Evolutionary conservation across 495 filamentous ascomycete genomes (phyloP).

Genomic region (Aspergillus egyptiacus): DNA sequence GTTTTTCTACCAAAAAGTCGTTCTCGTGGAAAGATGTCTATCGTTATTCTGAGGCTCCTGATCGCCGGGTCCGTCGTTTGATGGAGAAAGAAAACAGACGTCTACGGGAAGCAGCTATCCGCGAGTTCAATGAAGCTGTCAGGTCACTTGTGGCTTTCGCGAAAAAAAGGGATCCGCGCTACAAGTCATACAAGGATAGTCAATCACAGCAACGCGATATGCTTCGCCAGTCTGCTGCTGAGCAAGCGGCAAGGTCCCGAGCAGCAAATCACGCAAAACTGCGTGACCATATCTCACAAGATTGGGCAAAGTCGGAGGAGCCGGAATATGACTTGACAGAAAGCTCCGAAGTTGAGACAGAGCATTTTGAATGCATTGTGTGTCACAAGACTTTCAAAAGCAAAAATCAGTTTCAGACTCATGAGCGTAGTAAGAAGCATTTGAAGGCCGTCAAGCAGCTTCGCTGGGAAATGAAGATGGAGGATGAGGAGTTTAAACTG

Average conservation of each 20-base stretch:
- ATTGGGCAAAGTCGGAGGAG: slow-evolving; percentile 64
- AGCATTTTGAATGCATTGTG: slow-evolving; percentile 79
- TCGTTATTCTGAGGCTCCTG: slow-evolving; percentile 75
- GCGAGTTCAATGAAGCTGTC: slow-evolving; percentile 93
- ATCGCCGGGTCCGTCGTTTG: slow-evolving; percentile 71
- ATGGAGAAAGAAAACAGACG: slow-evolving; percentile 96
- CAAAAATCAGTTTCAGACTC: slow-evolving; percentile 83
- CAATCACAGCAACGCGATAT: slow-evolving; percentile 75
- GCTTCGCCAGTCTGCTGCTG: slow-evolving; percentile 69
- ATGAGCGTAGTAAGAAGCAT: slow-evolving; percentile 96
- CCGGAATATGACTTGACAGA: slow-evolving; percentile 53
- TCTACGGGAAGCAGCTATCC: slow-evolving; percentile 71
- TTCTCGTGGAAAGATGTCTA: slow-evolving; percentile 89
- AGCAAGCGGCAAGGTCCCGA: slow-evolving; percentile 77
- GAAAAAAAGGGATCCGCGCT: slow-evolving; percentile 88
- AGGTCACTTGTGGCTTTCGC: slow-evolving; percentile 79
- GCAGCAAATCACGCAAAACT: slow-evolving; percentile 74
- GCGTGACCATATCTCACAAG: slow-evolving; percentile 58
- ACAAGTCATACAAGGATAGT: slow-evolving; percentile 58
- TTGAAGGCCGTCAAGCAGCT: slow-evolving; percentile 75
- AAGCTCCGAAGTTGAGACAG: slow-evolving; percentile 48
- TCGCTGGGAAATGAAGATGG: slow-evolving; percentile 71
- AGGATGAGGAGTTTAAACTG: slow-evolving; percentile 50
- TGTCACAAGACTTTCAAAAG: slow-evolving; percentile 93
- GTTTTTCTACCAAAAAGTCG: slow-evolving; percentile 75